Base-by-base conservation (phyloP, 495 filamentous ascomycete species). In the Penicillium paxilli region DNA sequence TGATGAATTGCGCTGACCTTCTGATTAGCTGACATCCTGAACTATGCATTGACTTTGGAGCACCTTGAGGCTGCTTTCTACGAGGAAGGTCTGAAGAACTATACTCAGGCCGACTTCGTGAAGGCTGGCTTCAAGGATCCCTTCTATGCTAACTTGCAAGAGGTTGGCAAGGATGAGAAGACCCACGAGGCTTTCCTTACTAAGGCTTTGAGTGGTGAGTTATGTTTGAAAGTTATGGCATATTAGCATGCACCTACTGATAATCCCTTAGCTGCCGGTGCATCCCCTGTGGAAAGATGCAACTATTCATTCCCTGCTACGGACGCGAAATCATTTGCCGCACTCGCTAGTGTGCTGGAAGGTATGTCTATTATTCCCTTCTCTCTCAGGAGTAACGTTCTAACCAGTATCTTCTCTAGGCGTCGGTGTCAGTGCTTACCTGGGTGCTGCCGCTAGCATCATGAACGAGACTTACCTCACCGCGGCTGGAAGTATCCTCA, bases 401-500 rank as follows among this genome's bases (percentile, higher is more conserved):
- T 5, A 22, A 16, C 12, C 11, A 44, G 11, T 55, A 26, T n/a
- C 28, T 8, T 25, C 23, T 21, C n/a, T 23, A 59, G 80, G 79
- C 56, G 76, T 84, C 44, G 79, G 80, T 33, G 77, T 81, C 28
- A 77, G 69, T 45, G 80, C 81, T 20, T 87, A 87, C 66, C 74
- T 87, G 22, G 85, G 84, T 20, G 83, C 83, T 1, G 84, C 83
- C 3, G 78, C 80, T 2, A 69, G 76, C 20, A 82, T 87, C 60
- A 68, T 76, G 57, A 72, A 73, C 51, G 74, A 77, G 17, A 62
- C 52, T 7, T 80, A 79, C 60, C 71, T 87, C 24, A 82, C 80
- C n/a, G 82, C 79, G 4, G 85, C 84, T 7, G 83, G 77, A 22
- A 78, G 77, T 33, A 87, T 88, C 58, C 66, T 86, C 24, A 83